A percentile compares a stretch with the other conserved stretches of the same genome.
These are phyloP conservation scores for Penicillium taxi DNA, from an alignment of 495 filamentous ascomycete genomes.

Conservation along the genomic window DNA sequence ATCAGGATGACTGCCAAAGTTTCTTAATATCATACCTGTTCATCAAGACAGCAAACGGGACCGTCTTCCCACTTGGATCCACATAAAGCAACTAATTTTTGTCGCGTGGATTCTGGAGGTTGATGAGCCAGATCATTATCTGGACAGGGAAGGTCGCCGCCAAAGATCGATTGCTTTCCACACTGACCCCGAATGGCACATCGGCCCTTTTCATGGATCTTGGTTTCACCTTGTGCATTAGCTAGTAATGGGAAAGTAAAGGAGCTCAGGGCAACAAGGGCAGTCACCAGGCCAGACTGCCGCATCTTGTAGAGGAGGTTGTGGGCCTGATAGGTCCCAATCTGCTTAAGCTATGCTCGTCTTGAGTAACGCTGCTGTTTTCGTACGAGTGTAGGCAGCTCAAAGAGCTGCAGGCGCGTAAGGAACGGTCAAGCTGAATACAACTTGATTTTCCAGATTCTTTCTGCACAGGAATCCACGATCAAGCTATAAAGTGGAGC, in stretches of 20 bases:
- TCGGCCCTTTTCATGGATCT: constrained; percentile 76
- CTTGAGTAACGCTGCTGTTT: too few relatives aligned
- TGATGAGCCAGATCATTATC: constrained; percentile 78
- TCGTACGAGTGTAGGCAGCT: too few relatives aligned
- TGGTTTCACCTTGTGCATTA: constrained; percentile 39
- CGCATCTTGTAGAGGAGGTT: constrained; percentile 24
- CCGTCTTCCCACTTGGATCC: constrained; percentile 76
- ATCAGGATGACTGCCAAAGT: not conserved
- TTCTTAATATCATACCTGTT: constrained; percentile 66
- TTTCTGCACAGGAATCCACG: too few relatives aligned
- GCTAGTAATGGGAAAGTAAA: constrained; percentile 22
- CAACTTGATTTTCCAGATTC: too few relatives aligned
- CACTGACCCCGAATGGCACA: constrained; percentile 90
- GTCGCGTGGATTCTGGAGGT: constrained; percentile 57
- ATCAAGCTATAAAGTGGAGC: too few relatives aligned
- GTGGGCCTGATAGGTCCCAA: too few relatives aligned
- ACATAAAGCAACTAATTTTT: constrained; percentile 77
- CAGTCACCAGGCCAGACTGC: constrained; percentile 22
- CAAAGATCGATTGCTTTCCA: constrained; percentile 81
- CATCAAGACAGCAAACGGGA: constrained; percentile 72
- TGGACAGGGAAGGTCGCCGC: constrained; percentile 80
- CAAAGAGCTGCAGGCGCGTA: too few relatives aligned
- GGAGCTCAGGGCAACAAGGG: constrained; percentile 25
- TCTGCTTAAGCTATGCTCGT: not conserved
- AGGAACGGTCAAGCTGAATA: too few relatives aligned